Conservation (phyloP, 2,329 filamentous ascomycete genomes). For the Pseudogymnoascus sp. region DNA sequence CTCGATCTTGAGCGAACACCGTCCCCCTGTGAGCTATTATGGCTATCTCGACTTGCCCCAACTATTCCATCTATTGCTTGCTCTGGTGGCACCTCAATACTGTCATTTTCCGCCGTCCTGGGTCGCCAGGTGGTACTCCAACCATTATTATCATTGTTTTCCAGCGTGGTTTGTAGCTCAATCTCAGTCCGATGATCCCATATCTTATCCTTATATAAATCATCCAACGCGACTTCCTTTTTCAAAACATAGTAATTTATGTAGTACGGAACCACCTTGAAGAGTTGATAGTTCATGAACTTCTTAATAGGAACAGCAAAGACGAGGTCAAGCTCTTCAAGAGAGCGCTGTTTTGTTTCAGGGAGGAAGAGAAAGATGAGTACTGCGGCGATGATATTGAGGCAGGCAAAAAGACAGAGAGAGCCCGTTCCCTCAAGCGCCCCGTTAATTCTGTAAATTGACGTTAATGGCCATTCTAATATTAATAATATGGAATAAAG, state of each 20-base stretch:
- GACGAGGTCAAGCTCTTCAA: slow-evolving; percentile 46
- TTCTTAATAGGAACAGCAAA: slow-evolving; percentile 31
- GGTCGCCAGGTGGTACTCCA: background rate
- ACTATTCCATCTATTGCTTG: background rate
- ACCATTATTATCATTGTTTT: background rate
- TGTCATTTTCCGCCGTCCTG: background rate
- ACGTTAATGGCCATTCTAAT: slow-evolving; percentile 12
- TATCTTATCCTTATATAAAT: background rate
- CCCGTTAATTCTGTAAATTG: slow-evolving; percentile 18
- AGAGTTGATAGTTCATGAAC: slow-evolving; percentile 26
- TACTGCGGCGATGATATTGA: slow-evolving; percentile 41
- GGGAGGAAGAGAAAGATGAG: slow-evolving; percentile 43
- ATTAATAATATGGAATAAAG: slow-evolving; percentile 14
- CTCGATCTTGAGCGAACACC: background rate
- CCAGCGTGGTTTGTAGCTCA: background rate
- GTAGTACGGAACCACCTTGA: background rate
- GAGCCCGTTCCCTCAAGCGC: slow-evolving; percentile 29
- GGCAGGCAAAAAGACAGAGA: slow-evolving; percentile 39
- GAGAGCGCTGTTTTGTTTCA: slow-evolving; percentile 45
- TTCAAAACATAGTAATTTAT: background rate
- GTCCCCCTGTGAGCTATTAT: background rate
- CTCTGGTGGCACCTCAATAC: background rate
- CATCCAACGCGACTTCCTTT: background rate
- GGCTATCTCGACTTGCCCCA: background rate
- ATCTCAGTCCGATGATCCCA: background rate